Evolutionary conservation across 306 rosid genomes (phyloP).

Genomic region (barrel medic (Medicago truncatula)): DNA sequence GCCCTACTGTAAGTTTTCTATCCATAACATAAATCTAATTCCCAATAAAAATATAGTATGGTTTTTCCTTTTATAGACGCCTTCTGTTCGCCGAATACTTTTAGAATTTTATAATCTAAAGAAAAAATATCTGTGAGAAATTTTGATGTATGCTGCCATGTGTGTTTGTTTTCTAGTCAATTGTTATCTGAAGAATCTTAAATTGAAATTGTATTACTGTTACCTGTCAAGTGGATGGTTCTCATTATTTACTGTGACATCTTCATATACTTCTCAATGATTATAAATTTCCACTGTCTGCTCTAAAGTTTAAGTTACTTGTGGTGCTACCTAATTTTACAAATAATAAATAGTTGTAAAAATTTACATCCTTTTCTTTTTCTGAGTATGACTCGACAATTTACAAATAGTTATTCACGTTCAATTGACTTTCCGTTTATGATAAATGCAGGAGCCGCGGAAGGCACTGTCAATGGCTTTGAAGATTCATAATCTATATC

Average conservation of each 20-base stretch:
- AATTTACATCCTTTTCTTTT: not conserved
- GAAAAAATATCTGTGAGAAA: too few species aligned
- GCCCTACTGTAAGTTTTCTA: conserved; percentile 67
- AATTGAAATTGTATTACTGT: too few species aligned
- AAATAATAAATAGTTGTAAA: not conserved
- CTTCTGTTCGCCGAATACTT: not conserved
- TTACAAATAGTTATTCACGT: not conserved
- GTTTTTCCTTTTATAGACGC: not conserved
- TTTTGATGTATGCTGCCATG: not conserved
- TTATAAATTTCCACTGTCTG: not conserved
- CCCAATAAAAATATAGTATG: not conserved
- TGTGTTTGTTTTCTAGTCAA: not conserved
- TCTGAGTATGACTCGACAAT: not conserved
- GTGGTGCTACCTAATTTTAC: not conserved
- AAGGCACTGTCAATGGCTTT: conserved; percentile 15
- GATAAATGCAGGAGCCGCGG: conserved; percentile 51
- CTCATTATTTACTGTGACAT: not conserved
- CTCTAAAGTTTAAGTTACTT: not conserved
- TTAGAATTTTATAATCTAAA: not conserved
- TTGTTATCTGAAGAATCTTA: not conserved
- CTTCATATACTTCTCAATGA: not conserved
- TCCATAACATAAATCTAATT: not conserved
- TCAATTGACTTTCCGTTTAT: not conserved
- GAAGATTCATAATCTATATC: conserved; percentile 26
- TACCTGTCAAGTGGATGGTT: not conserved